Conservation (phyloP, 768 basidiomycete species). For the Agaricus subrufescens region DNA sequence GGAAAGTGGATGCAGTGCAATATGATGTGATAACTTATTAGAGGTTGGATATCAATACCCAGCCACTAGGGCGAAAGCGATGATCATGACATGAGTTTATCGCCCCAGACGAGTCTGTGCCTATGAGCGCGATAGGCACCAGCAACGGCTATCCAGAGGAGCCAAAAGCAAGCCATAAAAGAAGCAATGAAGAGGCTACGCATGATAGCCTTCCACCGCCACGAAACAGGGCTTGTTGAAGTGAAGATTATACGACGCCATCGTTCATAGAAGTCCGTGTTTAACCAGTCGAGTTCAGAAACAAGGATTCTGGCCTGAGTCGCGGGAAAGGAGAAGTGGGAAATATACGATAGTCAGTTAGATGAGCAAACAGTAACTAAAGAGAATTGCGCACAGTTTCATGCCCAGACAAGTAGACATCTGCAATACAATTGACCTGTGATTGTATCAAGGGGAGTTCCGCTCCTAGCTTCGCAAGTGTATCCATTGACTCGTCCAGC, state of each 20-base stretch:
- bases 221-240: conserved; percentile 64
- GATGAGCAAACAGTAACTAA: conserved; percentile 1
- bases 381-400: conserved; percentile 43
- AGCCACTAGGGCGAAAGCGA: not conserved
- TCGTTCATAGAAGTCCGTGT: conserved; percentile 73
- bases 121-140: conserved; percentile 74
- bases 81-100: conserved; percentile 64
- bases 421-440: conserved; percentile 57
- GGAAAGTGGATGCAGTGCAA: not conserved
- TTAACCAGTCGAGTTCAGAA: conserved; percentile 67
- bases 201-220: conserved; percentile 63
- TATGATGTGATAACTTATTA: conserved; percentile 3
- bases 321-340: conserved; percentile 1
- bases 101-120: conserved; percentile 76
- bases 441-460: conserved; percentile 57
- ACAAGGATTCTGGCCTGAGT: conserved; percentile 60
- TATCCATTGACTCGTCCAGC: conserved; percentile 56
- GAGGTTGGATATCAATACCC: not conserved
- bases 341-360: conserved; percentile 1
- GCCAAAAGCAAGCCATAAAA: conserved; percentile 54
- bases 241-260: conserved; percentile 75
- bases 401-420: conserved; percentile 69
- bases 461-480: conserved; percentile 51
- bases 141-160: conserved; percentile 54
- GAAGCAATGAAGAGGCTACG: conserved; percentile 54